Evolutionary conservation across 495 filamentous ascomycete species (phyloP).

Genomic region (Saxophila tyrrhenica): DNA sequence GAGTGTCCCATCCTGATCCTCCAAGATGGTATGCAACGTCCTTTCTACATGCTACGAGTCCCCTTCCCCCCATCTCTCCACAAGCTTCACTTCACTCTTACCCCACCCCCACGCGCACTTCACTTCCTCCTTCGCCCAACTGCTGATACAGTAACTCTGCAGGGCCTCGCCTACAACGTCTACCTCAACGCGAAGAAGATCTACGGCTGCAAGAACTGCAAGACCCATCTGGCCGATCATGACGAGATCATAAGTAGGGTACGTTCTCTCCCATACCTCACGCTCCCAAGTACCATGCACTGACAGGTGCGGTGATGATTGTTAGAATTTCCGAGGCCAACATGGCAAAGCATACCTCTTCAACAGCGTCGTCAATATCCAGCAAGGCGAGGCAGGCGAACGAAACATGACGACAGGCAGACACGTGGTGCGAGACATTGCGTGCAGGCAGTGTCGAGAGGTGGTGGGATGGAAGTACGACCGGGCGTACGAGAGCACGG

Average conservation of each 20-base stretch:
- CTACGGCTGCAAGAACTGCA: conserved; percentile 93
- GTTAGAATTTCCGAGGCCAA: conserved; percentile 92
- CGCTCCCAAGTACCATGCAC: no score
- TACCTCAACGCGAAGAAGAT: conserved; percentile 85
- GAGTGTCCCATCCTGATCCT: no score
- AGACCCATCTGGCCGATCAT: conserved; percentile 86
- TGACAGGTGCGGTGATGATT: background rate
- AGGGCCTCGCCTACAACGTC: conserved; percentile 87
- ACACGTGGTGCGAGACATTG: conserved; percentile 87
- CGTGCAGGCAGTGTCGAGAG: conserved; percentile 76
- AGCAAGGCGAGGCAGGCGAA: conserved; percentile 65
- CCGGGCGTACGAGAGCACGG: conserved; percentile 77
- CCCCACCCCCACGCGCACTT: background rate
- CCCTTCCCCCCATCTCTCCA: background rate
- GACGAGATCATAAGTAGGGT: conserved; percentile 94
- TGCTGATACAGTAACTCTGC: background rate
- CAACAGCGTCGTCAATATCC: conserved; percentile 84
- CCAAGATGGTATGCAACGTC: no score
- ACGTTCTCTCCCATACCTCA: no score
- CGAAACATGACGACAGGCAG: conserved; percentile 98
- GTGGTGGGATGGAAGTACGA: conserved; percentile 99
- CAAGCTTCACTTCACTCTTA: background rate
- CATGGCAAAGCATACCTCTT: conserved; percentile 98
- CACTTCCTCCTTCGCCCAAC: background rate
- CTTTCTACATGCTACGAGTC: background rate